A percentile compares a stretch with the other conserved stretches of the same genome.
phyloP scores from a whole-genome alignment of 75 land plant species.

The Chamaecyparis obtusa region DNA sequence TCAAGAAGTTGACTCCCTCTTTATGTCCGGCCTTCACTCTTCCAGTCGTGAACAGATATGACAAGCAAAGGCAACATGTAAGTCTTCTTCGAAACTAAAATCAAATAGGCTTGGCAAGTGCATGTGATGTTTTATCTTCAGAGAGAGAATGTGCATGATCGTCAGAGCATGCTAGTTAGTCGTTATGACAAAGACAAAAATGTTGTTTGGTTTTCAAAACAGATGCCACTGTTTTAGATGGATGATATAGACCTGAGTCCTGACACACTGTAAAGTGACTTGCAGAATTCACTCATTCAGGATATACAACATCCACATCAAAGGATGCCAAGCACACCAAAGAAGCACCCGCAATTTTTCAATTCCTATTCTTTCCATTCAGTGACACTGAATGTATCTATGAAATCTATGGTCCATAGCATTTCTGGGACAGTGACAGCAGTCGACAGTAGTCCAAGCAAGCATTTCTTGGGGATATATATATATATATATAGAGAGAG shows the following conservation, averaged over 20 bases:
- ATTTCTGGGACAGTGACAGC: no score
- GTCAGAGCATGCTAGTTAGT: neutral
- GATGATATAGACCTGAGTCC: neutral
- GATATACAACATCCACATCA: no score
- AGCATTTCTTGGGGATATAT: no score
- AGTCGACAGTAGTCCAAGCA: no score
- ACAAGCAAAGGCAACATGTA: slow-evolving; percentile 80
- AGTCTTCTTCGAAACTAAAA: slow-evolving; percentile 48
- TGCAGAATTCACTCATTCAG: no score
- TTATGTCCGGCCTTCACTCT: slow-evolving; percentile 89
- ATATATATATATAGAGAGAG: no score
- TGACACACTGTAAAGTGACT: no score
- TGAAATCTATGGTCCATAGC: no score
- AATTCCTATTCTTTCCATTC: no score
- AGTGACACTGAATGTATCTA: no score
- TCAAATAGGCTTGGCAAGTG: neutral
- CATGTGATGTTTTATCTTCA: neutral
- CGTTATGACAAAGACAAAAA: neutral
- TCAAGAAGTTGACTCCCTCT: slow-evolving; percentile 66
- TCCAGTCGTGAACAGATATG: slow-evolving; percentile 86
- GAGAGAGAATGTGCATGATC: neutral
- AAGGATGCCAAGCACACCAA: no score
- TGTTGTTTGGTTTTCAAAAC: neutral
- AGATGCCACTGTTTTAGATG: neutral
- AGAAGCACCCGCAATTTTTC: no score